Base-by-base conservation (phyloP, 345 rosid species). In the Odontarrhena argentea region DNA sequence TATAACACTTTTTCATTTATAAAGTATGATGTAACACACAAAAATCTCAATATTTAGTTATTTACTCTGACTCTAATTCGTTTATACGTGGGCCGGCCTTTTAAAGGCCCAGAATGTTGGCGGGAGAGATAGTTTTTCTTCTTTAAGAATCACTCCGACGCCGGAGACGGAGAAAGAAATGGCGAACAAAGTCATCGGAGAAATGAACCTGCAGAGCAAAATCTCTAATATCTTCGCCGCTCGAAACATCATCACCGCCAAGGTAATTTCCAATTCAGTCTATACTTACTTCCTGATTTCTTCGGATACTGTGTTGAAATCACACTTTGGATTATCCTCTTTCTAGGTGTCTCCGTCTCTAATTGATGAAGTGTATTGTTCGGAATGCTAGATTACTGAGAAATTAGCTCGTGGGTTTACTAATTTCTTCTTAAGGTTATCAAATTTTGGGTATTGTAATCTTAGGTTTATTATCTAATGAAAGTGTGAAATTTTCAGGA, bases 171-270 rank as follows among this genome's bases (percentile, higher is more conserved):
- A 13, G 54, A 60, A 11, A 22, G 15, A 42, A 3, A 85, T 84
- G 92, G 88, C 96, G 71, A 85, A 78, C 79, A 87, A 81, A 80
- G 75, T 68, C 69, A 84, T 91, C 78, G 67, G 79, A 38, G 92
- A 85, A 63, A 80, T 88, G 70, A 77, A 78, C 9, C 89, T 92
- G 15, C 87, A 78, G 34, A 77, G 40, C 61, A 79, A 79, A 48
- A 80, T 84, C 38, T 76, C 87, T 22, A 79, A 81, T 51, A 57
- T 89, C 42, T 87, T 92, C 83, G 67, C 92, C 15, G 96, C 96
- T 41, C 86, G 89, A 6, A 89, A 86, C 78, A 82, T 87, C 78
- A 57, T 15, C 65, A 87, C 87, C 8, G 87, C 92, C 62, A 87
- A 89, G 92, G 95, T 82, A 4, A 25, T 61, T 18, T 45, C 22